phyloP scores from a whole-genome alignment of 306 rosid species.

The Vachellia pachyceras region DNA sequence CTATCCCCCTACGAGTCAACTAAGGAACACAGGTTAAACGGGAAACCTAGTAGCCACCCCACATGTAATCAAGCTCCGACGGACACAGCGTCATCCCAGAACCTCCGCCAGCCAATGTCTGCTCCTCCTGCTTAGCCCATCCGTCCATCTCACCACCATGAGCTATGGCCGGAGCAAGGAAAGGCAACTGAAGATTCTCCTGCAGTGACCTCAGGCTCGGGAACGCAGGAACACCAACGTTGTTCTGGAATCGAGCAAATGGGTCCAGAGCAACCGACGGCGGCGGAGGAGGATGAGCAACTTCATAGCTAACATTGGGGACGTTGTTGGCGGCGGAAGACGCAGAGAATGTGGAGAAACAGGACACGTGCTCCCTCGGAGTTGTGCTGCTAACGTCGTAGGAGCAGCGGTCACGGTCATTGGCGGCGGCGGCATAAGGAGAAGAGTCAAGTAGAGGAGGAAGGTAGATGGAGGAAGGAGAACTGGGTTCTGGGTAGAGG shows the following conservation, averaged over 20 bases:
- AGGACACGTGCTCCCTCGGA: conserved; percentile 99
- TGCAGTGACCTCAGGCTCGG: conserved; percentile 86
- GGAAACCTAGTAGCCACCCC: conserved; percentile 61
- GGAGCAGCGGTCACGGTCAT: conserved; percentile 64
- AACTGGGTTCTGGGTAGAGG: conserved; percentile 69
- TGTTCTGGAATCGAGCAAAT: conserved; percentile 49
- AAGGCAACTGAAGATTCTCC: conserved; percentile 83
- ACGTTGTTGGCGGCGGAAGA: conserved; percentile 19
- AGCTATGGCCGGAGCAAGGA: conserved; percentile 43
- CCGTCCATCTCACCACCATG: conserved; percentile 40
- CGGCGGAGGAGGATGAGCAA: conserved; percentile 45
- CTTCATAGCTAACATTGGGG: conserved; percentile 41
- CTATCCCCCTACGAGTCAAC: not conserved
- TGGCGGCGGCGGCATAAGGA: conserved; percentile 43
- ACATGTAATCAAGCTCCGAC: conserved; percentile 84
- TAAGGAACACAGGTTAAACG: not conserved
- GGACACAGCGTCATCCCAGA: conserved; percentile 39
- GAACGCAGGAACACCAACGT: conserved; percentile 67
- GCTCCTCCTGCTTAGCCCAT: conserved; percentile 55
- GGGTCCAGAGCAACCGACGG: conserved; percentile 32
- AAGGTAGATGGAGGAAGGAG: conserved; percentile 84
- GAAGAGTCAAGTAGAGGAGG: conserved; percentile 91
- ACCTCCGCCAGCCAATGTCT: conserved; percentile 35
- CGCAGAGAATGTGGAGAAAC: conserved; percentile 89
- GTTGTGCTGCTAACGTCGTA: conserved; percentile 52